phyloP scores from a whole-genome alignment of 164 flowering plant genomes.

The Stephania japonica region DNA sequence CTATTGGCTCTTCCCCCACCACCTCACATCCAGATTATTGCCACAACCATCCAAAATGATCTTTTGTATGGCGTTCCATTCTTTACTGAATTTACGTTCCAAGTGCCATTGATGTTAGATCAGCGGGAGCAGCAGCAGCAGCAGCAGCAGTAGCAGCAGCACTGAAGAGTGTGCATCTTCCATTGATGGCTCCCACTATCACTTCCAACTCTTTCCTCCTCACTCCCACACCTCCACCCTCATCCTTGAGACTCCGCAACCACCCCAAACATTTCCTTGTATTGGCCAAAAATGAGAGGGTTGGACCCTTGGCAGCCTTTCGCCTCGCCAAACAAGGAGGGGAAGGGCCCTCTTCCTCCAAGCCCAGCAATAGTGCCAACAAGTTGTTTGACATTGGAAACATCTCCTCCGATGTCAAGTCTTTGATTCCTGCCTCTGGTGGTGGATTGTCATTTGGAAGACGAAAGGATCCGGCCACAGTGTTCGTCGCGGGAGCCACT shows the following conservation, averaged over 20 bases:
- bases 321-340: conserved; percentile 33
- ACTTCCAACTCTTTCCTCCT: conserved; percentile 60
- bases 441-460: conserved; percentile 49
- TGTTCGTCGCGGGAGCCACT: conserved; percentile 86
- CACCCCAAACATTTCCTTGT: conserved; percentile 28
- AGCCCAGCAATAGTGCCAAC: conserved; percentile 18
- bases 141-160: neutral
- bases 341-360: conserved; percentile 1
- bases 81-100: too few species aligned
- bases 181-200: conserved; percentile 61
- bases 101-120: too few species aligned
- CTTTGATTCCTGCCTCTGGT: conserved; percentile 48
- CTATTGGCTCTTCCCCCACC: conserved; percentile 25
- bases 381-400: conserved; percentile 45
- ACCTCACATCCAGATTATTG: conserved; percentile 34
- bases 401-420: conserved; percentile 45
- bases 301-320: conserved; percentile 26
- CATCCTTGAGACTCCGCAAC: conserved; percentile 16
- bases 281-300: conserved; percentile 27
- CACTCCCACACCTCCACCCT: conserved; percentile 33
- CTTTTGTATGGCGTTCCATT: too few species aligned
- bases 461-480: conserved; percentile 71
- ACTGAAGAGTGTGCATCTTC: neutral
- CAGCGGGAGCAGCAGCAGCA: too few species aligned
- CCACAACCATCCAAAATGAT: neutral